phyloP scores from a whole-genome alignment of 768 basidiomycete genomes.

The Austroboletus eburneus region DNA sequence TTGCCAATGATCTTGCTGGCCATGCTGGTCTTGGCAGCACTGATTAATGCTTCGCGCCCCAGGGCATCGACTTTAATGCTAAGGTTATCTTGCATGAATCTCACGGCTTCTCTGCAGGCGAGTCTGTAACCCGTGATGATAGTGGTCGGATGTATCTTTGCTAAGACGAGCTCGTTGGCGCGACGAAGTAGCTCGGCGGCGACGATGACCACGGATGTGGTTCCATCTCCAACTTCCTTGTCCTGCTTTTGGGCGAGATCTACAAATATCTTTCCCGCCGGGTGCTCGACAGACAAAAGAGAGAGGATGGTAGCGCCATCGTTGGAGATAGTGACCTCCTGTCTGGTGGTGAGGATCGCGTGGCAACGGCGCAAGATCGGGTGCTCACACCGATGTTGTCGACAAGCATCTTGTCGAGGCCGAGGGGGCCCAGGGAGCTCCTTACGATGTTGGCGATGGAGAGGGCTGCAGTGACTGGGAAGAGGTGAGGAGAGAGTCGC shows the following conservation, averaged over 20 bases:
- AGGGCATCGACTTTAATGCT: conserved; percentile 91
- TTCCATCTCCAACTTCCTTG: conserved; percentile 98
- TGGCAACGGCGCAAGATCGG: not conserved
- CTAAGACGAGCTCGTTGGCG: conserved; percentile 96
- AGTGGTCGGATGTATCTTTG: conserved; percentile 98
- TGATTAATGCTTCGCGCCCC: conserved; percentile 90
- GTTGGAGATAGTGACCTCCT: conserved; percentile 99
- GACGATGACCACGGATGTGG: conserved; percentile 96
- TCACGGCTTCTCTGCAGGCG: conserved; percentile 95
- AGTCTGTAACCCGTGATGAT: conserved; percentile 98
- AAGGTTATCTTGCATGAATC: conserved; percentile 96
- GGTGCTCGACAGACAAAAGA: conserved; percentile 90
- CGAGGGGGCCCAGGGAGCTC: conserved; percentile 92
- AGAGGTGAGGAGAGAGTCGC: not conserved
- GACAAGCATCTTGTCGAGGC: conserved; percentile 95
- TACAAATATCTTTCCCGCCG: conserved; percentile 95
- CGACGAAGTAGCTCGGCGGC: conserved; percentile 95
- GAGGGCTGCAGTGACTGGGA: conserved; percentile 85
- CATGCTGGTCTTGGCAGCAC: conserved; percentile 98
- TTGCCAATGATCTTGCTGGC: conserved; percentile 96
- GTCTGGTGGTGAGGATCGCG: conserved; percentile 14
- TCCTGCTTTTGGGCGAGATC: conserved; percentile 99
- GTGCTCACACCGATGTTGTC: conserved; percentile 89
- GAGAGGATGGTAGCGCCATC: conserved; percentile 99
- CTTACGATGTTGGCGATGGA: conserved; percentile 98